Evolutionary conservation across 2,329 filamentous ascomycete species (phyloP).

Genomic region (Paraconiothyrium sp.): DNA sequence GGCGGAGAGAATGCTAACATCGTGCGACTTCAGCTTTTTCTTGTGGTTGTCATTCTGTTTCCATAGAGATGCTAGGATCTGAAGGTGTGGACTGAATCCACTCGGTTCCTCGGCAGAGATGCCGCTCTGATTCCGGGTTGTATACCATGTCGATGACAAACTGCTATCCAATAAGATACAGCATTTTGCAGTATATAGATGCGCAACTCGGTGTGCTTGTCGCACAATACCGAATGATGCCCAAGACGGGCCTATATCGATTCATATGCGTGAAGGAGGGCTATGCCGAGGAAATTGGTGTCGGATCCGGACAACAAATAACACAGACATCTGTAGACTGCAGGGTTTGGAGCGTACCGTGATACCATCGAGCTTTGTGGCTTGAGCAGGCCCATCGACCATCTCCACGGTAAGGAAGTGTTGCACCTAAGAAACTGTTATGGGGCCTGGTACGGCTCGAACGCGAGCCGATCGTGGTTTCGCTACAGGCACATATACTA

Average conservation of each 20-base stretch:
- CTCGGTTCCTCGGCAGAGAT: background rate
- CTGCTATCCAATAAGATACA: background rate
- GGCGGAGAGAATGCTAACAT: background rate
- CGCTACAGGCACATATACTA: background rate
- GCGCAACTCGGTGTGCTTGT: background rate
- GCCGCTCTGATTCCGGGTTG: background rate
- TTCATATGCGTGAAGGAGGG: background rate
- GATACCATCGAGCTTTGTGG: background rate
- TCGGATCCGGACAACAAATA: background rate
- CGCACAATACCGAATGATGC: background rate
- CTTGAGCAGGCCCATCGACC: background rate
- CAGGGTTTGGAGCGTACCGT: background rate
- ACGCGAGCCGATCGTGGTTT: background rate
- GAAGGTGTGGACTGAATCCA: constrained; percentile 2
- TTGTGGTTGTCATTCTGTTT: constrained; percentile 1
- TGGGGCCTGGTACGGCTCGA: background rate
- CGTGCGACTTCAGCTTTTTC: background rate
- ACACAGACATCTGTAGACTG: background rate
- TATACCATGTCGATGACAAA: background rate
- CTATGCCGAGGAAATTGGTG: background rate
- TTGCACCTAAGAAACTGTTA: background rate
- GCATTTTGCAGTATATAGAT: background rate
- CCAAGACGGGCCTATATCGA: background rate
- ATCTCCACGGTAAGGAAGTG: background rate
- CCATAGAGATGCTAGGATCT: background rate